Evolutionary conservation across 345 rosid species (phyloP).

Genomic region (Lumnitzera racemosa): DNA sequence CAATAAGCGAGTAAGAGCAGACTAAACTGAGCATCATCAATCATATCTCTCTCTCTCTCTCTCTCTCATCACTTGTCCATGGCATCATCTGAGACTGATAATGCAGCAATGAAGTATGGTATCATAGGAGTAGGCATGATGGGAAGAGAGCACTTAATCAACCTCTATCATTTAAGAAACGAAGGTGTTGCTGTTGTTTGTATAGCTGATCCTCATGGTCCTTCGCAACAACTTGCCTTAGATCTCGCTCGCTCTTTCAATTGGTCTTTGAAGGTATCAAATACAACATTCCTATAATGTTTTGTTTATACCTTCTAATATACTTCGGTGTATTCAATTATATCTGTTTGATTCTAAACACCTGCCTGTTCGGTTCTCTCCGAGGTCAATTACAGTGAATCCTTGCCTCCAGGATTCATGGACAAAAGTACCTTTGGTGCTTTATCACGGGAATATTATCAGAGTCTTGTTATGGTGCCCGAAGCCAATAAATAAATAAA

Average conservation of each 20-base stretch:
- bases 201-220: slow-evolving; percentile 77
- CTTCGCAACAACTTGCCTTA: slow-evolving; percentile 57
- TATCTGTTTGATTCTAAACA: too few relatives aligned
- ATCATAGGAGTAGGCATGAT: slow-evolving; percentile 93
- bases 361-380: too few relatives aligned
- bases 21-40: neutral
- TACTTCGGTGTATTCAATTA: too few relatives aligned
- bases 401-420: too few relatives aligned
- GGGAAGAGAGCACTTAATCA: slow-evolving; percentile 94
- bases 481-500: too few relatives aligned
- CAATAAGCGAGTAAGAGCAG: neutral
- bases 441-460: too few relatives aligned
- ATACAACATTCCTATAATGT: neutral
- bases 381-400: too few relatives aligned
- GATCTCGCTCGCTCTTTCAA: slow-evolving; percentile 50
- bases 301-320: too few relatives aligned
- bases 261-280: slow-evolving; percentile 56
- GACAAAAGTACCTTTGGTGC: too few relatives aligned
- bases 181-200: slow-evolving; percentile 60
- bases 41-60: neutral
- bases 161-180: slow-evolving; percentile 66
- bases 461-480: too few relatives aligned
- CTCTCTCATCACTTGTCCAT: neutral
- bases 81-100: slow-evolving; percentile 13
- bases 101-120: slow-evolving; percentile 43